These are phyloP conservation scores for Juglanconis sp. DNA, from an alignment of 2,329 filamentous ascomycete genomes.

Conservation along the genomic window DNA sequence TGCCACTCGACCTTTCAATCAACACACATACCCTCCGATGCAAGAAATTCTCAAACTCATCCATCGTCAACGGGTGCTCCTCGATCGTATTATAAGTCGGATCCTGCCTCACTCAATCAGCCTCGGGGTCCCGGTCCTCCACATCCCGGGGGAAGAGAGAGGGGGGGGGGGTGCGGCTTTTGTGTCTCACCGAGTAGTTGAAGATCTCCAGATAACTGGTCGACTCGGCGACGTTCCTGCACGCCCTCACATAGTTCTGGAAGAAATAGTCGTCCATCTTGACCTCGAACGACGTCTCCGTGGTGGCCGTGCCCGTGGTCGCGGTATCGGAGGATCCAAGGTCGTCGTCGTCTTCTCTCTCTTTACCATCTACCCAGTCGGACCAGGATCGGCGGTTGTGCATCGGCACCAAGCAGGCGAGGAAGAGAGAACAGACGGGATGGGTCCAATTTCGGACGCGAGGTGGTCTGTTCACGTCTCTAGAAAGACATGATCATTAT, in stretches of 20 bases:
- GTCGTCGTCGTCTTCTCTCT: background rate
- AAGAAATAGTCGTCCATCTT: constrained; percentile 61
- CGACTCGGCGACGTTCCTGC: constrained; percentile 46
- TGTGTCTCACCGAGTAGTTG: constrained; percentile 51
- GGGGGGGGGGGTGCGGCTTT: background rate
- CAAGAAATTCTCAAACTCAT: constrained; percentile 59
- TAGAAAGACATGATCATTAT: background rate
- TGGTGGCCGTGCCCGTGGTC: background rate
- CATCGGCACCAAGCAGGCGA: background rate
- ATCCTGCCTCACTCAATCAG: constrained; percentile 38
- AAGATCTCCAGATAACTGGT: constrained; percentile 57
- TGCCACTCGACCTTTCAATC: background rate
- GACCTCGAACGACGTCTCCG: background rate
- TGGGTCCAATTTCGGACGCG: too few relatives aligned
- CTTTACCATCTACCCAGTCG: background rate
- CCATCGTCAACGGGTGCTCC: constrained; percentile 47
- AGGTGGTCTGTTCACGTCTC: background rate
- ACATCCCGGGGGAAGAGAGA: background rate
- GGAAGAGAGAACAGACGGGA: background rate
- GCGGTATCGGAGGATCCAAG: background rate
- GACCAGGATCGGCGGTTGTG: constrained; percentile 1
- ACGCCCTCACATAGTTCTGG: constrained; percentile 43
- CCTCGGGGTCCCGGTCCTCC: background rate
- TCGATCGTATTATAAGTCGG: constrained; percentile 46
- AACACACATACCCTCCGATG: constrained; percentile 41